Conservation (phyloP, 768 basidiomycete genomes). For the Gyrodon lividus region DNA sequence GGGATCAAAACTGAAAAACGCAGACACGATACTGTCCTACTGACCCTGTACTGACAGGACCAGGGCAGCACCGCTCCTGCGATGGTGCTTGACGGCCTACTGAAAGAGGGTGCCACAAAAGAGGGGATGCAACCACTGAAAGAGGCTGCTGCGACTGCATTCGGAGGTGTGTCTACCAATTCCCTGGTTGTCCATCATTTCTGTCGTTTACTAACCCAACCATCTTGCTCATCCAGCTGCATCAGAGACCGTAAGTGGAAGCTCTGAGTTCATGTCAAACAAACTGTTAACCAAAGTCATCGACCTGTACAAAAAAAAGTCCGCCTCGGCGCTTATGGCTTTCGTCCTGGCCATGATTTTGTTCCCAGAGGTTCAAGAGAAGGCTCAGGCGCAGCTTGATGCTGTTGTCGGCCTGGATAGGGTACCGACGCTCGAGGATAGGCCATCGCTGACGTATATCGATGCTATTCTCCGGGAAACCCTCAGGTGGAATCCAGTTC, state of each 20-base stretch:
- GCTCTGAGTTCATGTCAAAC: neutral
- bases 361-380: slow-evolving; percentile 17
- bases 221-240: slow-evolving; percentile 1
- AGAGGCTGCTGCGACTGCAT: slow-evolving; percentile 16
- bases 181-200: neutral
- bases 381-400: slow-evolving; percentile 16
- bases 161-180: slow-evolving; percentile 6
- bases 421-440: slow-evolving; percentile 18
- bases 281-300: no score
- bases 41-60: no score
- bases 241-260: slow-evolving; percentile 15
- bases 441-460: slow-evolving; percentile 33
- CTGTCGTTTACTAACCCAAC: neutral
- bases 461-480: slow-evolving; percentile 37
- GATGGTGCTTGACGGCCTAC: slow-evolving; percentile 19
- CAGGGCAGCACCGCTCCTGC: slow-evolving; percentile 9
- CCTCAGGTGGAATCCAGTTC: slow-evolving; percentile 13
- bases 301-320: no score
- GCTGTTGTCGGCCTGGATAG: slow-evolving; percentile 18
- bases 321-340: neutral
- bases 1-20: no score
- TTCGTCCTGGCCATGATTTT: slow-evolving; percentile 18
- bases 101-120: neutral
- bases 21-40: no score
- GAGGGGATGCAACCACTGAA: slow-evolving; percentile 8